A percentile compares a stretch with the other conserved stretches of the same genome.
These are phyloP conservation scores for Teratosphaeria gauchensis DNA, from an alignment of 2,329 filamentous ascomycete species.

Conservation along the genomic window DNA sequence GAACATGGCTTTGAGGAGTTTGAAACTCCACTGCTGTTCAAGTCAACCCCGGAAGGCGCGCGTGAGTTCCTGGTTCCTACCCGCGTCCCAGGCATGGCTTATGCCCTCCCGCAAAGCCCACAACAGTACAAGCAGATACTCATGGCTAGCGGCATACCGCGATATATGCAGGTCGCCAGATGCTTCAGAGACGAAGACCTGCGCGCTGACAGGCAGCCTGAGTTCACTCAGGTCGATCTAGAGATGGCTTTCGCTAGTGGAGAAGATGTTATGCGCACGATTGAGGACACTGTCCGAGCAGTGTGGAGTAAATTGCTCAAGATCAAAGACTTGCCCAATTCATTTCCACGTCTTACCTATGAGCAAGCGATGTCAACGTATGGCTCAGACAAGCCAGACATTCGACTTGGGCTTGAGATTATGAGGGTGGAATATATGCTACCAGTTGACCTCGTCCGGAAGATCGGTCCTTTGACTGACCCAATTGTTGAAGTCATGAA, in stretches of 20 bases:
- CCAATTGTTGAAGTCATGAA: conserved; percentile 69
- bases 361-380: conserved; percentile 67
- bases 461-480: conserved; percentile 59
- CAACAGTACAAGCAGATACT: conserved; percentile 98
- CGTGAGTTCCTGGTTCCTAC: conserved; percentile 92
- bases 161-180: conserved; percentile 85
- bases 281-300: conserved; percentile 45
- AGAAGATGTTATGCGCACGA: conserved; percentile 55
- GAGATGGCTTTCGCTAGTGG: conserved; percentile 82
- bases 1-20: conserved; percentile 61
- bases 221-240: conserved; percentile 92
- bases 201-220: conserved; percentile 83
- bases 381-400: conserved; percentile 87
- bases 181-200: conserved; percentile 95
- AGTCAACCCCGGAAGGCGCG: conserved; percentile 92
- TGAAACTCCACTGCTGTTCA: conserved; percentile 91
- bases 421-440: conserved; percentile 54
- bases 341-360: conserved; percentile 59
- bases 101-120: conserved; percentile 89
- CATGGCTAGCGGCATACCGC: conserved; percentile 76
- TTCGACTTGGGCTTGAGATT: conserved; percentile 62
- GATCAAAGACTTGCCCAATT: conserved; percentile 30
- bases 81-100: conserved; percentile 62
- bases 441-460: conserved; percentile 56
- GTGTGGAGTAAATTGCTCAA: conserved; percentile 46